Conservation (phyloP, 202 grass and related monocot genomes). For the Panicum virgatum region DNA sequence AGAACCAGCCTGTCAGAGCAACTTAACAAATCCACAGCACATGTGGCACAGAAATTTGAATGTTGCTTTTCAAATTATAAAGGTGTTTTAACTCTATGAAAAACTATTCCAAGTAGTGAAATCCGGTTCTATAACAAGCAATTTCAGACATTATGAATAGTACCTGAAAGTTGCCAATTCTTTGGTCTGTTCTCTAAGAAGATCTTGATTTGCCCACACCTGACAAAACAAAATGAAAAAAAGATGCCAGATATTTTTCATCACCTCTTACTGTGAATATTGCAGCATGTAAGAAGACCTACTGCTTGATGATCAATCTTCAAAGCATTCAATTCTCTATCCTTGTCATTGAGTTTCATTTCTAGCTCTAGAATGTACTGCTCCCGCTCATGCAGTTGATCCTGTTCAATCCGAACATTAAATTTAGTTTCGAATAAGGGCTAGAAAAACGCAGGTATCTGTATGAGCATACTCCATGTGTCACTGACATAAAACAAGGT, state of each 20-base stretch:
- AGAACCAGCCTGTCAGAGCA: background rate
- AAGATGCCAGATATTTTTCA: background rate
- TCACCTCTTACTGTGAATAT: constrained; percentile 5
- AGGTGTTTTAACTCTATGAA: background rate
- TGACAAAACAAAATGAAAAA: constrained; percentile 39
- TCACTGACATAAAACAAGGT: background rate
- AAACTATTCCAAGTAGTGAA: background rate
- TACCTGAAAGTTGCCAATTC: constrained; percentile 83
- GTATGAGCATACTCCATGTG: background rate
- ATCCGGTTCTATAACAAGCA: background rate
- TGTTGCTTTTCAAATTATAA: constrained; percentile 7
- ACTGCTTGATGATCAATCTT: constrained; percentile 93
- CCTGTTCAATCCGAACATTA: constrained; percentile 50
- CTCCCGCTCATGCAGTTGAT: constrained; percentile 91
- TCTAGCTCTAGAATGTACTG: constrained; percentile 84
- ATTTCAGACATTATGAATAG: constrained; percentile 10
- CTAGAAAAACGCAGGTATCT: background rate
- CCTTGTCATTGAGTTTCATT: constrained; percentile 80
- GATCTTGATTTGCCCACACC: constrained; percentile 98
- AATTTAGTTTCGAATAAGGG: background rate
- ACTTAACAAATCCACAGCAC: background rate
- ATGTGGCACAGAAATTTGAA: constrained; percentile 4
- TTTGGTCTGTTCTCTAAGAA: constrained; percentile 97
- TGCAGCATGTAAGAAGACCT: constrained; percentile 17
- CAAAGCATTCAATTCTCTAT: constrained; percentile 72